Percentiles rank a stretch among this genome's conserved stretches.
These are phyloP conservation scores for Carex parvula DNA, from an alignment of 176 grass and related monocot species.

Conservation along the genomic window DNA sequence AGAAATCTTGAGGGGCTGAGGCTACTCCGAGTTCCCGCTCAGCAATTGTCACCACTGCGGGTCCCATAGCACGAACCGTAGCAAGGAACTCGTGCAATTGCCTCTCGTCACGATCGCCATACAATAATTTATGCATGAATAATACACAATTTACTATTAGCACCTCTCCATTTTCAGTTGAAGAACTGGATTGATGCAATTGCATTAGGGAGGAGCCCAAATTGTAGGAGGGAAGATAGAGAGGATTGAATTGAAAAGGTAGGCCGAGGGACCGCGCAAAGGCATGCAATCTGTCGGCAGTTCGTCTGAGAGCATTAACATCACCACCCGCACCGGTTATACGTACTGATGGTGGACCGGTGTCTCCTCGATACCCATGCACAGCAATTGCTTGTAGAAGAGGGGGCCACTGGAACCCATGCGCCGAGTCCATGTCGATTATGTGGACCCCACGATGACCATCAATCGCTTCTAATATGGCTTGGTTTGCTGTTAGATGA, in stretches of 20 bases:
- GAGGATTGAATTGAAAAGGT: slow-evolving; percentile 77
- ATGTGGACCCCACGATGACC: slow-evolving; percentile 72
- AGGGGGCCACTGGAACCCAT: slow-evolving; percentile 92
- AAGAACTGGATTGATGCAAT: slow-evolving; percentile 33
- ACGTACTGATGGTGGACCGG: slow-evolving; percentile 57
- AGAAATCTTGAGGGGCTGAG: slow-evolving; percentile 26
- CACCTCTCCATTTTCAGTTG: slow-evolving; percentile 45
- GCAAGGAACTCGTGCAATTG: slow-evolving; percentile 49
- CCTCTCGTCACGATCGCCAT: slow-evolving; percentile 26
- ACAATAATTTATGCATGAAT: slow-evolving; percentile 63
- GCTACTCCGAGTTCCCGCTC: slow-evolving; percentile 52
- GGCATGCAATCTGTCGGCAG: slow-evolving; percentile 61
- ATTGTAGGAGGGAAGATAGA: slow-evolving; percentile 50
- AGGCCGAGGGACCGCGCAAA: slow-evolving; percentile 81
- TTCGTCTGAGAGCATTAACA: slow-evolving; percentile 66
- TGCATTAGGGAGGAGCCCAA: slow-evolving; percentile 14
- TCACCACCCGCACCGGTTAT: slow-evolving; percentile 83
- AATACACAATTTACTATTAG: slow-evolving; percentile 81
- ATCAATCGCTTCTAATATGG: slow-evolving; percentile 74
- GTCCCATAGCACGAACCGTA: slow-evolving; percentile 58
- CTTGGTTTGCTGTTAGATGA: slow-evolving; percentile 96
- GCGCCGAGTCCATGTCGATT: slow-evolving; percentile 79
- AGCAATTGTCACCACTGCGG: slow-evolving; percentile 68
- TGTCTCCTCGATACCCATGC: slow-evolving; percentile 30
- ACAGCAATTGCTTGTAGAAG: slow-evolving; percentile 87